Evolutionary conservation across 2,329 filamentous ascomycete species (phyloP), one percentile per base, ranked within the genome.

Genomic region (Keithomyces neogunnii): DNA sequence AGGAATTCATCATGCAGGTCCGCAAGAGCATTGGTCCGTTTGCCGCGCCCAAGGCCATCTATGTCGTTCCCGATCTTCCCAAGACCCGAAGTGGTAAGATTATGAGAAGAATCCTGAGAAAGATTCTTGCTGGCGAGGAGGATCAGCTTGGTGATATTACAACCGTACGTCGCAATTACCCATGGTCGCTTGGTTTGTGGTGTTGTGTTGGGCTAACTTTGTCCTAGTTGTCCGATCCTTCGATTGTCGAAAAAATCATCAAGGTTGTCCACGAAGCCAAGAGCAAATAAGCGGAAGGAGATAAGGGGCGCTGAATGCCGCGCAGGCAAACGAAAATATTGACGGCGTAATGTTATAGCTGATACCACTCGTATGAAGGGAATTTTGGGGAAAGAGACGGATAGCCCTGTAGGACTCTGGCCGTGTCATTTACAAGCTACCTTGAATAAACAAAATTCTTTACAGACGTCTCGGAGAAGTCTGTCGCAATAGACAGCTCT

Each of bases 51-150:
- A 99, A 97, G 78, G 87, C 86, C 26, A 85, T 99, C 57, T 93
- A 84, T 67, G 82, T 95, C 50, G 88, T 99, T 44, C 86, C 90
- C 3, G 93, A 99, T 67, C 80, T 99, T 58, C 93, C 93, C 63
- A 97, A 99, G 84, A 99, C 93, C 38, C 81, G 93, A 61, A 95
- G 88, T 60, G 93, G 93, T 59, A 99, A 99, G 86, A 99, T 99
- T 65, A 99, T 99, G 93, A 82, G 93, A 57, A 85, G 93, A 57
- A 95, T 99, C 65, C 73, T 99, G 75, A 82, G 93, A 63, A 99
- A 99, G 88, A 95, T 99, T 64, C 73, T 99, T 60, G 91, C 91
- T 13, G 92, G 92, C 36, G 93, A 99, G 76, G 92, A 96, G 72
- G 93, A 99, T 69, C 91, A 95, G 72, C 77, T 99, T 50, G 93